Base-by-base conservation (phyloP, 352 stramenopile species). In the Detonula confervacea region DNA sequence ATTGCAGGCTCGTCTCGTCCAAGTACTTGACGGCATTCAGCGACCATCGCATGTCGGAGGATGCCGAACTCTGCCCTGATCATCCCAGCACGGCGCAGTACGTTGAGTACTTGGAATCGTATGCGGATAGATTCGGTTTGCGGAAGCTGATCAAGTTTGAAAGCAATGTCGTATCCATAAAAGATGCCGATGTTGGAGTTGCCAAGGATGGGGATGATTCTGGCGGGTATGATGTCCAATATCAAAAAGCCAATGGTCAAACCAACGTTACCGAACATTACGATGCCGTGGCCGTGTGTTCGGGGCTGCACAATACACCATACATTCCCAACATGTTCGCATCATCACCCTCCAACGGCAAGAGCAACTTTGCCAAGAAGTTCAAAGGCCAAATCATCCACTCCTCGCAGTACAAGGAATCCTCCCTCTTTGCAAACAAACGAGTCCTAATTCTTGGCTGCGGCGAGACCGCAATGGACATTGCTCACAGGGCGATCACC, bases 401-500 rank as follows among this genome's bases (percentile, higher is more conserved):
- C 39, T 49, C 39, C 16, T 49, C 39, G 18, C 39, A 49, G 18
- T 49, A 49, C 39, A 49, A 49, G 18, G 39, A 49, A 4, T n/a
- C 39, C 2, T 49, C 39, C 16, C 16, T 49, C 16, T 49, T 49
- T 49, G 39, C 39, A 49, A 49, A 49, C 39, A 49, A 49, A n/a
- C 39, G 39, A 2, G 39, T 49, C 2, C 18, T 49, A 49, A 16
- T 49, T n/a, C 39, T 49, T 49, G 39, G 39, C 4, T 49, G 39
- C 11, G 39, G 33, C 11, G 11, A 42, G 33, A 49, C 39, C 18
- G 39, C 39, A 49, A 49, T 49, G 39, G 39, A 49, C 39, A 49
- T 49, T 49, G 39, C 51, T 51, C 44, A 33, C 20, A 29, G 54
- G 16, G 54, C 54, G 20, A 63, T 63, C 22, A 16, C 22, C 6